These are phyloP conservation scores for Jaltomata sinuosa DNA, from an alignment of 257 asterid species.

Conservation along the genomic window DNA sequence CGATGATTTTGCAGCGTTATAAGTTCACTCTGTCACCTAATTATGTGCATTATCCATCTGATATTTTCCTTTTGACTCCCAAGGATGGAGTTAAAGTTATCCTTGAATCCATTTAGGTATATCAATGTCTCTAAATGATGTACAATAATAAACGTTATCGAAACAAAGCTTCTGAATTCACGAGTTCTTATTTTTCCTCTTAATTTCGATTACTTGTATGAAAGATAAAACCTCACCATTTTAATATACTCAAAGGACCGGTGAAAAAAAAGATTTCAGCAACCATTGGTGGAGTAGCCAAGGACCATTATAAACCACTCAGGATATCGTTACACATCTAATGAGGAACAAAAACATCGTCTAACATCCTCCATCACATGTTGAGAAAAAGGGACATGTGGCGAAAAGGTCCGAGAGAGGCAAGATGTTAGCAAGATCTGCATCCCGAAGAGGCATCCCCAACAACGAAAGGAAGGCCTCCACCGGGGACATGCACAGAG, in stretches of 20 bases:
- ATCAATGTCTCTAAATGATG: background rate
- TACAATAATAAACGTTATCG: background rate
- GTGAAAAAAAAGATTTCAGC: too few species aligned
- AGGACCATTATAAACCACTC: background rate
- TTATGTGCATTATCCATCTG: constrained; percentile 41
- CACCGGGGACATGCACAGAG: too few species aligned
- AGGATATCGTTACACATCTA: background rate
- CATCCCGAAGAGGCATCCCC: too few species aligned
- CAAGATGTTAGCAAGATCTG: too few species aligned
- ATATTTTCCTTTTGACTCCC: constrained; percentile 38
- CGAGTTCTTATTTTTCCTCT: background rate
- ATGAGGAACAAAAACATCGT: too few species aligned
- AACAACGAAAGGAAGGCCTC: too few species aligned
- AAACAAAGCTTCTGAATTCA: background rate
- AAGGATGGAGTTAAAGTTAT: constrained; percentile 41
- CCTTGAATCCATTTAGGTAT: constrained; percentile 19
- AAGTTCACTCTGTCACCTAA: constrained; percentile 31
- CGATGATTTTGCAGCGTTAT: constrained; percentile 46
- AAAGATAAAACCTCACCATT: too few species aligned
- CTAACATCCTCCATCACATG: too few species aligned
- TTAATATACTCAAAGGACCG: too few species aligned
- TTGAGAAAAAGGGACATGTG: too few species aligned
- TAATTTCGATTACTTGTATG: background rate
- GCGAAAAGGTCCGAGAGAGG: too few species aligned
- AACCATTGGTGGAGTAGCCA: too few species aligned